phyloP scores from a whole-genome alignment of 2,329 filamentous ascomycete species.

The Diaporthe helianthi region DNA sequence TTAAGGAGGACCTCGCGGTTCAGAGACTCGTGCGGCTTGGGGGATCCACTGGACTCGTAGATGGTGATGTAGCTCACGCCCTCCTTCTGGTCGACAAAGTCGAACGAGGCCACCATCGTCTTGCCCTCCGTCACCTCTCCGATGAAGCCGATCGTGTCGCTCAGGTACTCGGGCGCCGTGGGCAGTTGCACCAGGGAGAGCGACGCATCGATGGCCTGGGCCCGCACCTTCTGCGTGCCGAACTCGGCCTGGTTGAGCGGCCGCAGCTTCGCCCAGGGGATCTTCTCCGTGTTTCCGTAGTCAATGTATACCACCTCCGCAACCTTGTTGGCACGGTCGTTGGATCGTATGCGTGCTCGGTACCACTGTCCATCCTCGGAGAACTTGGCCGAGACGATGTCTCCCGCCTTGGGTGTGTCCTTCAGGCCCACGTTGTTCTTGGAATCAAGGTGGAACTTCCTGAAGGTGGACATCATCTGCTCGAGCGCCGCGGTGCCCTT shows the following conservation, averaged over 20 bases:
- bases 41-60: slow-evolving; percentile 75
- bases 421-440: slow-evolving; percentile 78
- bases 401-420: slow-evolving; percentile 85
- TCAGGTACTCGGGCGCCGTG: slow-evolving; percentile 79
- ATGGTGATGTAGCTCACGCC: slow-evolving; percentile 86
- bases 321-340: slow-evolving; percentile 88
- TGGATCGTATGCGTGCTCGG: slow-evolving; percentile 86
- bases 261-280: slow-evolving; percentile 84
- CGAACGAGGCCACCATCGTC: slow-evolving; percentile 88
- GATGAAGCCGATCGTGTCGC: slow-evolving; percentile 79
- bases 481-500: slow-evolving; percentile 85
- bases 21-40: slow-evolving; percentile 73
- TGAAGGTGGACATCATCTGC: slow-evolving; percentile 88
- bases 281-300: slow-evolving; percentile 91
- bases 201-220: slow-evolving; percentile 86
- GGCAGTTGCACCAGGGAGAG: slow-evolving; percentile 92
- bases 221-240: slow-evolving; percentile 78
- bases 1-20: slow-evolving; percentile 87
- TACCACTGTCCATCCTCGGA: slow-evolving; percentile 93
- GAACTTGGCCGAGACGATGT: slow-evolving; percentile 91
- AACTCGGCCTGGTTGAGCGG: slow-evolving; percentile 83
- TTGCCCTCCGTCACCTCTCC: slow-evolving; percentile 76
- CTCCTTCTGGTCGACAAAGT: slow-evolving; percentile 80
- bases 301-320: slow-evolving; percentile 94
- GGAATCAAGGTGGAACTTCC: slow-evolving; percentile 85